Percentiles rank a stretch among this genome's conserved stretches.
Evolutionary conservation across 768 basidiomycete genomes (phyloP).

Genomic region (Tephrocybe sp.): DNA sequence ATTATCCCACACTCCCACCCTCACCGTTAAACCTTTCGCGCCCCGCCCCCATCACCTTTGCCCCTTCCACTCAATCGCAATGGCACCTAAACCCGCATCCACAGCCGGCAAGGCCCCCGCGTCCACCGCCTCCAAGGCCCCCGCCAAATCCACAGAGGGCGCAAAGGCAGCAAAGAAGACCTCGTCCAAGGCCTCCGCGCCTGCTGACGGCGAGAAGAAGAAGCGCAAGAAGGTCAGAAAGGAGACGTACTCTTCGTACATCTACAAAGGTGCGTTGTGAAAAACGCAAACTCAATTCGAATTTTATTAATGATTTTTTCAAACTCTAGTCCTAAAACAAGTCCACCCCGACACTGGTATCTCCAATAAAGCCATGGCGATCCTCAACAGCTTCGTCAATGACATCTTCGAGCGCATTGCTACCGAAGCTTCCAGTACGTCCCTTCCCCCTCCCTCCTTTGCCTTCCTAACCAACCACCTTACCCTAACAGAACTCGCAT

Average conservation of each 20-base stretch:
- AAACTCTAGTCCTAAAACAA: constrained; percentile 84
- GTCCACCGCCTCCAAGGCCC: constrained; percentile 70
- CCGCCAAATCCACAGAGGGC: constrained; percentile 62
- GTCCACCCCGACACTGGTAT: constrained; percentile 99
- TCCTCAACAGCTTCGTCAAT: constrained; percentile 90
- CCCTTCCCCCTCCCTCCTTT: not conserved
- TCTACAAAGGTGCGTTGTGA: constrained; percentile 73
- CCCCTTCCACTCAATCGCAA: constrained; percentile 31
- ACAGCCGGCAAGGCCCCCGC: constrained; percentile 80
- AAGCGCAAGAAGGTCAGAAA: constrained; percentile 85
- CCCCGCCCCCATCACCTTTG: constrained; percentile 33
- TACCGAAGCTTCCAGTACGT: constrained; percentile 82
- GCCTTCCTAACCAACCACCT: not conserved
- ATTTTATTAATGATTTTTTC: not conserved
- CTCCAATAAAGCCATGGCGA: constrained; percentile 95
- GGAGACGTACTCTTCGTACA: constrained; percentile 94
- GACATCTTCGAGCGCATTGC: constrained; percentile 95
- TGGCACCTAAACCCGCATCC: constrained; percentile 82
- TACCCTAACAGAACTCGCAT: constrained; percentile 73
- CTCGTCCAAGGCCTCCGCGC: constrained; percentile 45
- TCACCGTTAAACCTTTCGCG: constrained; percentile 24
- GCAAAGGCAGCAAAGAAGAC: constrained; percentile 82
- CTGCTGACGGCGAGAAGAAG: constrained; percentile 80
- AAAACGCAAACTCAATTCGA: not conserved
- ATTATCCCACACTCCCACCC: constrained; percentile 29